A percentile compares a stretch with the other conserved stretches of the same genome.
Evolutionary conservation across 495 filamentous ascomycete species (phyloP).

Genomic region (Baudoinia panamericana): DNA sequence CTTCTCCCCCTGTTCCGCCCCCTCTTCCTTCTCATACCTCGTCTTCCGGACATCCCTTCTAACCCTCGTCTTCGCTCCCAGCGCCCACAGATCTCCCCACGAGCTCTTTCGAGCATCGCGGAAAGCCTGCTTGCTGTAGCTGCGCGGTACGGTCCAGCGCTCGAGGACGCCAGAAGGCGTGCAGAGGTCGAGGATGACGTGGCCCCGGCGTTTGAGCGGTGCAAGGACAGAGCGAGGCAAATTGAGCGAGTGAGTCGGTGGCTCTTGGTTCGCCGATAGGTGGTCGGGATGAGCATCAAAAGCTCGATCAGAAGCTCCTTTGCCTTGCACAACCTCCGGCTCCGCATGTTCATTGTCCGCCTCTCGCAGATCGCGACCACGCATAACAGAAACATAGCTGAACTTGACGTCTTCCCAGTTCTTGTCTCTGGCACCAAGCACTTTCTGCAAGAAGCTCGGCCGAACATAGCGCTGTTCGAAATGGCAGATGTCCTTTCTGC

Average conservation of each 20-base stretch:
- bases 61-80: slow-evolving; percentile 80
- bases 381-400: slow-evolving; percentile 77
- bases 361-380: slow-evolving; percentile 41
- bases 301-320: slow-evolving; percentile 28
- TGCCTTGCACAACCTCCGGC: slow-evolving; percentile 26
- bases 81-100: slow-evolving; percentile 93
- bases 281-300: slow-evolving; percentile 29
- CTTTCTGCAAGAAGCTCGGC: slow-evolving; percentile 65
- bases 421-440: slow-evolving; percentile 52
- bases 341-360: slow-evolving; percentile 8
- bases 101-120: slow-evolving; percentile 76
- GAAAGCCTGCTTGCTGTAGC: slow-evolving; percentile 66
- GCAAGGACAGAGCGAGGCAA: slow-evolving; percentile 67
- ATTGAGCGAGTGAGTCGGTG: slow-evolving; percentile 43
- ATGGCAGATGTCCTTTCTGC: slow-evolving; percentile 80
- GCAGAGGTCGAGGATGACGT: slow-evolving; percentile 82
- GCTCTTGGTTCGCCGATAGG: neutral
- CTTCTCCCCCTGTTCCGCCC: slow-evolving; percentile 1
- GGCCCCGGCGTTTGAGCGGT: slow-evolving; percentile 73
- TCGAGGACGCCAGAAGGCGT: slow-evolving; percentile 78
- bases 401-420: slow-evolving; percentile 88
- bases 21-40: slow-evolving; percentile 19
- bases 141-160: slow-evolving; percentile 81
- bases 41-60: slow-evolving; percentile 48
- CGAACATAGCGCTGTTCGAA: slow-evolving; percentile 82